Conservation (phyloP, 805 yeast species). For the Candida piceae region DNA sequence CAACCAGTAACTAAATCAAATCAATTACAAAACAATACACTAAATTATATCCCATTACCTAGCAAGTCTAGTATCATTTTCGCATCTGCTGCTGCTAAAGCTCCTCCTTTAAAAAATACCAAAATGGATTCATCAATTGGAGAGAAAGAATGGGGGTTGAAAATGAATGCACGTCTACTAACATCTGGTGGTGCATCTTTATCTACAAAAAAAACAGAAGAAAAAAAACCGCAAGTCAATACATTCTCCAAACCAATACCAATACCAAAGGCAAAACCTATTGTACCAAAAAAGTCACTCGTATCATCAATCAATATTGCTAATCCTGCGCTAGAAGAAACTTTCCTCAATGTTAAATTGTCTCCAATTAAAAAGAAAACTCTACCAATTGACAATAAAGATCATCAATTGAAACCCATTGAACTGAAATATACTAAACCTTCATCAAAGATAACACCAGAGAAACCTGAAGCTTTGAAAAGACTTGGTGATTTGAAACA, state of each 20-base stretch:
- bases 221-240: neutral
- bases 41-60: neutral
- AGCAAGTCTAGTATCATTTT: neutral
- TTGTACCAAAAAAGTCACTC: too few relatives aligned
- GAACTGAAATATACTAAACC: too few relatives aligned
- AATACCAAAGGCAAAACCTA: too few relatives aligned
- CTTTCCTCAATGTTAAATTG: too few relatives aligned
- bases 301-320: too few relatives aligned
- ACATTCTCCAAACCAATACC: too few relatives aligned
- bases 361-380: too few relatives aligned
- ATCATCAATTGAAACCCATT: too few relatives aligned
- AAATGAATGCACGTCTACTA: constrained; percentile 8
- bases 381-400: too few relatives aligned
- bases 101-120: constrained; percentile 2
- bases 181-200: constrained; percentile 8
- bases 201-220: constrained; percentile 3
- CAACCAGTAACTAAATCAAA: neutral
- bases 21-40: neutral
- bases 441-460: too few relatives aligned
- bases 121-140: constrained; percentile 9
- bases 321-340: too few relatives aligned
- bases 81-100: constrained; percentile 2
- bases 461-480: too few relatives aligned
- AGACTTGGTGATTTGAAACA: constrained; percentile 3
- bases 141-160: constrained; percentile 11